phyloP scores from a whole-genome alignment of 2,329 filamentous ascomycete species.

The Neopestalotiopsis sp. region DNA sequence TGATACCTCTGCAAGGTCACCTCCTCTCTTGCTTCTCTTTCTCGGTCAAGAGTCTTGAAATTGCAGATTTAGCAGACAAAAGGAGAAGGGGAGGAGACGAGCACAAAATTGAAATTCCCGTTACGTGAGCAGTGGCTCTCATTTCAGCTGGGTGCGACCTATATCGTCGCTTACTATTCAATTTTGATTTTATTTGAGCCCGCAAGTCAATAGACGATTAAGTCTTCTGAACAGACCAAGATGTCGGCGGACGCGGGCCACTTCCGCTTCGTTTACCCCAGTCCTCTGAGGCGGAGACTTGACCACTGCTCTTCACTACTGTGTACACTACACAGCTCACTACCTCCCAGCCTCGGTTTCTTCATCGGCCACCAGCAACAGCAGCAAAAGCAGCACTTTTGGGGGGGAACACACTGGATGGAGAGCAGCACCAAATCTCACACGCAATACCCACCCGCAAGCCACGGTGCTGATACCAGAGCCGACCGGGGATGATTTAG shows the following conservation, averaged over 20 bases:
- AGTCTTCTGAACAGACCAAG: conserved; percentile 1
- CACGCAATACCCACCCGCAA: conserved; percentile 14
- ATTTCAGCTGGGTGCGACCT: conserved; percentile 7
- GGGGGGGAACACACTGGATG: neutral
- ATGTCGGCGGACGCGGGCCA: neutral
- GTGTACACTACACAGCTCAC: too few species aligned
- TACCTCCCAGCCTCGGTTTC: neutral
- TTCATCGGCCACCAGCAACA: neutral
- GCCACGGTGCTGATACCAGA: conserved; percentile 16
- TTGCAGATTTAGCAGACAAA: neutral
- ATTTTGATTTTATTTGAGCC: neutral
- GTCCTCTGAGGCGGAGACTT: neutral
- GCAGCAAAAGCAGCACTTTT: neutral
- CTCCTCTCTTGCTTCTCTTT: neutral
- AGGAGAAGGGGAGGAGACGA: neutral
- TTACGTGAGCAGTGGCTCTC: conserved; percentile 2
- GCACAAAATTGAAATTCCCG: neutral
- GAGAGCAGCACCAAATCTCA: conserved; percentile 7
- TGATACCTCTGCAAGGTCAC: neutral
- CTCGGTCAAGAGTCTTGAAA: neutral
- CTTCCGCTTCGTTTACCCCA: neutral
- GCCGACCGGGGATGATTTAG: conserved; percentile 9
- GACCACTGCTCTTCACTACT: neutral
- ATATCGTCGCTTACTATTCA: neutral
- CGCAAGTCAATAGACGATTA: neutral